A percentile compares a stretch with the other conserved stretches of the same genome.
Evolutionary conservation across 768 basidiomycete genomes (phyloP).

Genomic region (Candolleomyces eurysporus): DNA sequence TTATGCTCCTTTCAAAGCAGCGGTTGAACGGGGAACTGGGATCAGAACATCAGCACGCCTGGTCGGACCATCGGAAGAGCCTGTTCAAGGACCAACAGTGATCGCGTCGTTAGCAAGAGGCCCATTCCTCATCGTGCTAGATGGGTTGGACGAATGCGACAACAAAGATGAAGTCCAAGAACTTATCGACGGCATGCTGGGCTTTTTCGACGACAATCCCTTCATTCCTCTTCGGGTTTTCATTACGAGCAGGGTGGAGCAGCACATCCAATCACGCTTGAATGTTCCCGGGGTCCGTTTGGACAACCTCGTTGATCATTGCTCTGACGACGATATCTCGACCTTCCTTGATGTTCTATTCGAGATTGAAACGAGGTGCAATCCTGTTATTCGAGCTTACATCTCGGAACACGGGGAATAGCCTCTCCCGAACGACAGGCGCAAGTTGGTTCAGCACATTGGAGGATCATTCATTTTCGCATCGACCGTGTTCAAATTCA

Average conservation of each 20-base stretch:
- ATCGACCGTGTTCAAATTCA: neutral
- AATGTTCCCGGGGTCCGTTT: neutral
- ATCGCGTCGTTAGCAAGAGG: neutral
- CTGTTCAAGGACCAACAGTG: no score
- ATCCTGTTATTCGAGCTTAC: neutral
- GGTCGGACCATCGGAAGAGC: no score
- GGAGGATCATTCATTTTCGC: neutral
- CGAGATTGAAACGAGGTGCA: neutral
- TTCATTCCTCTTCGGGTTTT: neutral
- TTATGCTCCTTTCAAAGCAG: neutral
- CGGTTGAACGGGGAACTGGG: no score
- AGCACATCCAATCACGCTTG: neutral
- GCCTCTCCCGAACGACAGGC: neutral
- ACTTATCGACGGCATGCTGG: neutral
- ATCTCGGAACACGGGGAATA: neutral
- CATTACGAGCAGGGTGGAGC: neutral
- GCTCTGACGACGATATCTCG: neutral
- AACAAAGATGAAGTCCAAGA: neutral
- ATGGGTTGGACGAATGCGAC: neutral
- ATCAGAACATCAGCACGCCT: no score
- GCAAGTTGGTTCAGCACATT: neutral
- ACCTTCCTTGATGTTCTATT: neutral
- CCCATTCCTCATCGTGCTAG: neutral
- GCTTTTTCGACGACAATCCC: neutral
- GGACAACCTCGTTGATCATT: neutral